Evolutionary conservation across 2,329 filamentous ascomycete genomes (phyloP), one percentile per base, ranked within the genome.

Genomic region (Escovopsis weberi): DNA sequence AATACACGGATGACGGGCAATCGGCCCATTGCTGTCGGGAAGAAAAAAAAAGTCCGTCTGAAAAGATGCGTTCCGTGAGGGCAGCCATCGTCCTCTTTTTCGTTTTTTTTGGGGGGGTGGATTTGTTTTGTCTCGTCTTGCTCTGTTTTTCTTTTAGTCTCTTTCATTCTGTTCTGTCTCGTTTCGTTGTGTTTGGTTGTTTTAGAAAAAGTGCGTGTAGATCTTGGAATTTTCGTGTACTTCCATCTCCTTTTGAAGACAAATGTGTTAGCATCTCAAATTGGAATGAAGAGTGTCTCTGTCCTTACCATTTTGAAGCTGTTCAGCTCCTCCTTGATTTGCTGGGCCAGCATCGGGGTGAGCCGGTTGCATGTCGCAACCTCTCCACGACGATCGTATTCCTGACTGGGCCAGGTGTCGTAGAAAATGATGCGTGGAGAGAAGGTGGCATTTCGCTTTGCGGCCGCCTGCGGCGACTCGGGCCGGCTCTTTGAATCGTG

Each of bases 151-250:
- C 23, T 23, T 23, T 3, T 23, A 6, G 23, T 23, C 23, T 23
- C 23, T 23, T 23, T 23, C 23, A 23, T 23, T 23, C 23, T 23
- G 23, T 4, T 23, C 23, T 23, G 23, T 32, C 28, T 11, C 28
- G 28, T 9, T 32, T 11, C 11, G 28, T 9, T 5, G 8, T 32
- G 28, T 32, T 32, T 5, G 2, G 28, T 32, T 32, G 8, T 3
- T 65, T 89, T 77, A 98, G 73, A 98, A 96, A 75, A 98, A 98
- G 74, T 98, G 91, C 55, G 91, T 98, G 72, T 98, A 95, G 58
- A 95, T 88, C 70, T 96, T 98, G 52, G 91, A 96, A 61, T 82
- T 85, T 66, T 96, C 91, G 63, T 98, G 91, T 56, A 98, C 91
- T 70, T 96, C 91, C 91, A 98, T 98, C 69, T 98, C 91, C 91